phyloP scores from a whole-genome alignment of 768 basidiomycete genomes.

The Neoboletus brunneissimus region DNA sequence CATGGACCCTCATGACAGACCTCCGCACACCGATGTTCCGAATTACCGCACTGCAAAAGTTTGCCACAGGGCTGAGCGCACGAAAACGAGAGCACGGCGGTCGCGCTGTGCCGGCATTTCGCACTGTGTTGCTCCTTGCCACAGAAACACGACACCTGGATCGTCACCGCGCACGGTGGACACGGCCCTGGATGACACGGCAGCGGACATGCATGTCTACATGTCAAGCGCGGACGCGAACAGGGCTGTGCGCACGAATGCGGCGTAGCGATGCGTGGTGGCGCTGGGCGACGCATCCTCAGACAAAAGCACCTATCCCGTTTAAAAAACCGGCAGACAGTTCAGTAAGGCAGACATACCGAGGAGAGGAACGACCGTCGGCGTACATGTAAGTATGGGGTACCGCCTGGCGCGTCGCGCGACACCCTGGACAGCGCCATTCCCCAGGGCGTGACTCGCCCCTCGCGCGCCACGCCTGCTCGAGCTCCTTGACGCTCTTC shows the following conservation, averaged over 20 bases:
- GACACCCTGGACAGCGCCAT: slow-evolving; percentile 96
- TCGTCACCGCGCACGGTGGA: slow-evolving; percentile 85
- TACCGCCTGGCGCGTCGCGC: slow-evolving; percentile 65
- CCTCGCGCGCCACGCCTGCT: slow-evolving; percentile 68
- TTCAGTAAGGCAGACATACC: too few species aligned
- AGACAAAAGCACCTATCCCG: slow-evolving; percentile 78
- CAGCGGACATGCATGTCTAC: slow-evolving; percentile 80
- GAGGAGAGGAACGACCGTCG: background rate
- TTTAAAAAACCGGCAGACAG: too few species aligned
- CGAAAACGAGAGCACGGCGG: slow-evolving; percentile 23
- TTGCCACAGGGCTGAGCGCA: slow-evolving; percentile 41
- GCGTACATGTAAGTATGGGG: slow-evolving; percentile 63
- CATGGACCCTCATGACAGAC: slow-evolving; percentile 81
- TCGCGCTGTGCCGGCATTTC: slow-evolving; percentile 48
- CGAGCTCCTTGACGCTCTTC: slow-evolving; percentile 71
- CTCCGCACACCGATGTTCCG: slow-evolving; percentile 61
- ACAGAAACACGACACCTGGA: slow-evolving; percentile 80
- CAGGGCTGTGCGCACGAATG: slow-evolving; percentile 77
- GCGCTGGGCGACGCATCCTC: slow-evolving; percentile 67
- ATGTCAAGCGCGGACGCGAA: slow-evolving; percentile 54
- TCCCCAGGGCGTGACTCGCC: slow-evolving; percentile 69
- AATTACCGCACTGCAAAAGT: slow-evolving; percentile 59
- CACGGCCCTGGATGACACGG: slow-evolving; percentile 95
- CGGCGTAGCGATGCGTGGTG: slow-evolving; percentile 64
- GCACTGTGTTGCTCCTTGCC: slow-evolving; percentile 43